Evolutionary conservation across 768 basidiomycete genomes (phyloP).

Genomic region (Psilocybe cyanescens): DNA sequence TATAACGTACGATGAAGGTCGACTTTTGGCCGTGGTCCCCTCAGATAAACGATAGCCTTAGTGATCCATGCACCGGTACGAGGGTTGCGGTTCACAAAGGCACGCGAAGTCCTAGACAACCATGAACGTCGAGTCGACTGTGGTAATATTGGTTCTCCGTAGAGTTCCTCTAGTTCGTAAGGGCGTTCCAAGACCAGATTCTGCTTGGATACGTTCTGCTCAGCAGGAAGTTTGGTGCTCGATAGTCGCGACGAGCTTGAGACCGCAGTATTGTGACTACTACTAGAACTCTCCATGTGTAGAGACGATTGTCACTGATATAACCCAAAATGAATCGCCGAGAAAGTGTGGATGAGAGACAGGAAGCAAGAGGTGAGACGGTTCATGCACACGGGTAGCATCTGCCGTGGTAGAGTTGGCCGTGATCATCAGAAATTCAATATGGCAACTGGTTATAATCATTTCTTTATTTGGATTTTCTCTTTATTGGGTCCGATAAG

Average conservation of each 20-base stretch:
- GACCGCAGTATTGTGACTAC: constrained; percentile 6
- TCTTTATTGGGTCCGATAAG: not conserved
- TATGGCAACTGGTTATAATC: constrained; percentile 35
- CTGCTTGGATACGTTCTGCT: constrained; percentile 8
- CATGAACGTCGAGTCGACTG: constrained; percentile 17
- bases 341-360: not conserved
- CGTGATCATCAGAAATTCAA: constrained; percentile 54
- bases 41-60: constrained; percentile 37
- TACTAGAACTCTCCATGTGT: constrained; percentile 13
- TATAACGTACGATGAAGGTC: constrained; percentile 49
- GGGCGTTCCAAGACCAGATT: constrained; percentile 16
- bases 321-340: not conserved
- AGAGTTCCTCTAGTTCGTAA: constrained; percentile 23
- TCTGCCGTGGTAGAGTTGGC: constrained; percentile 67
- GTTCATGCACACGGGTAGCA: not conserved
- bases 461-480: not conserved
- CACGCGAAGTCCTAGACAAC: constrained; percentile 18
- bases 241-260: constrained; percentile 23
- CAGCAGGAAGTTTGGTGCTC: constrained; percentile 11
- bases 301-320: not conserved
- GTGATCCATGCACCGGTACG: constrained; percentile 20
- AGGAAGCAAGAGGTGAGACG: constrained; percentile 1
- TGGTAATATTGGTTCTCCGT: constrained; percentile 13
- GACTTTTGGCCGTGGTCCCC: constrained; percentile 65
- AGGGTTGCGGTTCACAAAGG: constrained; percentile 24